Evolutionary conservation across 345 rosid genomes (phyloP), one percentile per base, ranked within the genome.

Genomic region (Bretschneidera sinensis): DNA sequence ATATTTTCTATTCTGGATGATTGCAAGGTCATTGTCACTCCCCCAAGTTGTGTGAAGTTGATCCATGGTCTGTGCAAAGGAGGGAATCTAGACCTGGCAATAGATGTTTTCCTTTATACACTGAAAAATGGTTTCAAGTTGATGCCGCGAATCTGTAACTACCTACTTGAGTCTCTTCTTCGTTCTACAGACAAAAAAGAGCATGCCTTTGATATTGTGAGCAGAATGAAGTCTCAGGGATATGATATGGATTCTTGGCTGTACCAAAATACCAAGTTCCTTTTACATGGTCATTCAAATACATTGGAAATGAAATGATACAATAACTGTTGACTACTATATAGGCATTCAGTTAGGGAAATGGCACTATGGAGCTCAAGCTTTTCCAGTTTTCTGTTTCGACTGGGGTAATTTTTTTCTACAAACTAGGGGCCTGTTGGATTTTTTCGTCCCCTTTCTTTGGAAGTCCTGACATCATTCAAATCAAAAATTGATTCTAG

Each of bases 1-100:
- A 80, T 84, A 28, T 94, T 94, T 71, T 67, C 48, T n/a, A 64
- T 83, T 75, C 86, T 94, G 47, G 56, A 76, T 59, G 86, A 84
- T 71, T 66, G 35, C 59, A 66, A 75, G 51, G 77, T 86, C 55
- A 60, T 60, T 15, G 64, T 90, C 50, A 69, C 87, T 24, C 82
- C 97, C 54, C 83, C 96, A n/a, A 81, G 91, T 59, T 94, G 97
- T 78, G 88, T 78, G 43, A 80, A 66, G 68, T 63, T 94, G 83
- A 88, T 94, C 43, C 43, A 70, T 55, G 65, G 74, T 59, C 79
- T 90, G n/a, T 84, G 85, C 69, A 72, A 50, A 61, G 70, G 68
- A 65, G 71, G 82, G 60, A 66, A 79, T 22, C 69, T 88, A 28
- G 89, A 85, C 54, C 61, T 66, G 50, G 91, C 99, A 4, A 45